A percentile compares a stretch with the other conserved stretches of the same genome.
phyloP scores from a whole-genome alignment of 148 eudicot species.

The Vaccinium myrtillus region DNA sequence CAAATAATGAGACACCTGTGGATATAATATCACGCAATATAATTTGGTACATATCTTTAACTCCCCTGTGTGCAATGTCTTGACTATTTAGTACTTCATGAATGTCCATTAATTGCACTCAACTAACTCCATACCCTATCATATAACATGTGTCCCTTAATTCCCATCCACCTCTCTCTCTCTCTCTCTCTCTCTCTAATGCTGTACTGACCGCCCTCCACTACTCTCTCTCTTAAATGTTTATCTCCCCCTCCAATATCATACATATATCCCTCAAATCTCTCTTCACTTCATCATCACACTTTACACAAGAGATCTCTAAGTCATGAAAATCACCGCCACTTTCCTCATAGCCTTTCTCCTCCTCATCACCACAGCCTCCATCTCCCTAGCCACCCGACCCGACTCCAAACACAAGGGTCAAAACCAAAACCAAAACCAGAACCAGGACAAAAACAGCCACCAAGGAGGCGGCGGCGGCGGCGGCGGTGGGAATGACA shows the following conservation, averaged over 20 bases:
- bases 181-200: conserved; percentile 18
- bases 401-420: conserved; percentile 22
- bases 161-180: conserved; percentile 26
- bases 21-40: too few species aligned
- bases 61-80: not conserved
- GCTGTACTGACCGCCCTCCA: not conserved
- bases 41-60: not conserved
- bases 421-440: too few species aligned
- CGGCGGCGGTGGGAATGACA: not conserved
- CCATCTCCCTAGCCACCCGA: conserved; percentile 32
- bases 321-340: conserved; percentile 20
- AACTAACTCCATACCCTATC: conserved; percentile 19
- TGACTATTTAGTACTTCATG: not conserved
- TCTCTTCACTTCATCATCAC: conserved; percentile 18
- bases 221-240: conserved; percentile 24
- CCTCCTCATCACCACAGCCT: conserved; percentile 22
- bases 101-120: conserved; percentile 26
- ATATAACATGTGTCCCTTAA: too few species aligned
- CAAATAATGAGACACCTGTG: too few species aligned
- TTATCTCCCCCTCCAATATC: not conserved
- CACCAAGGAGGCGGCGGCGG: conserved; percentile 1
- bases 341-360: conserved; percentile 29
- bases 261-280: conserved; percentile 8
- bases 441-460: not conserved
- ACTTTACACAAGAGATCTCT: not conserved